Evolutionary conservation across 768 basidiomycete genomes (phyloP).

Genomic region (Lentinula lateritia): DNA sequence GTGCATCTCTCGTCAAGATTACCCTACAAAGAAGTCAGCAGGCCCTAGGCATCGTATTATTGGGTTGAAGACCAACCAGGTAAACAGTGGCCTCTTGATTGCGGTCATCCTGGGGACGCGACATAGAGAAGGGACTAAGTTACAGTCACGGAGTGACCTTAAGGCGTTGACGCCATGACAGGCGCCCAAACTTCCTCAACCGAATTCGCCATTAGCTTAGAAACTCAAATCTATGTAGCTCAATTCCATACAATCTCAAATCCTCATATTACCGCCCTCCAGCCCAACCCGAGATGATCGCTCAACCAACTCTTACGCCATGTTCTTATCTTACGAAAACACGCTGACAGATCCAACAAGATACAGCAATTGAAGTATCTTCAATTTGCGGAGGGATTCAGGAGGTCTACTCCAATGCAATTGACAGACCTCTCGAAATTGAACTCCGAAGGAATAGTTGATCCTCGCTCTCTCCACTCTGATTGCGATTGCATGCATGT

Average conservation of each 20-base stretch:
- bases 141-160: background rate
- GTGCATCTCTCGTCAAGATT: slow-evolving; percentile 94
- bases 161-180: no score
- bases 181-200: no score
- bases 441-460: background rate
- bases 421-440: background rate
- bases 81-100: slow-evolving; percentile 93
- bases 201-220: no score
- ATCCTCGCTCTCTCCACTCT: background rate
- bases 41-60: background rate
- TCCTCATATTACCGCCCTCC: no score
- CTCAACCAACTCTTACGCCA: no score
- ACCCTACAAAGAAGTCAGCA: slow-evolving; percentile 48
- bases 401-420: background rate
- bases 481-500: background rate
- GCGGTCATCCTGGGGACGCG: slow-evolving; percentile 78
- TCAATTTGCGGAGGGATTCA: background rate
- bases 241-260: no score
- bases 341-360: background rate
- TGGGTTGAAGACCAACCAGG: slow-evolving; percentile 39
- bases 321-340: no score
- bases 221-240: no score
- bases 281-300: background rate
- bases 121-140: slow-evolving; percentile 28
- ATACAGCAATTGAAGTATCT: background rate